Evolutionary conservation across 805 yeast species (phyloP).

Genomic region (Wickerhamomyces xylosicus): DNA sequence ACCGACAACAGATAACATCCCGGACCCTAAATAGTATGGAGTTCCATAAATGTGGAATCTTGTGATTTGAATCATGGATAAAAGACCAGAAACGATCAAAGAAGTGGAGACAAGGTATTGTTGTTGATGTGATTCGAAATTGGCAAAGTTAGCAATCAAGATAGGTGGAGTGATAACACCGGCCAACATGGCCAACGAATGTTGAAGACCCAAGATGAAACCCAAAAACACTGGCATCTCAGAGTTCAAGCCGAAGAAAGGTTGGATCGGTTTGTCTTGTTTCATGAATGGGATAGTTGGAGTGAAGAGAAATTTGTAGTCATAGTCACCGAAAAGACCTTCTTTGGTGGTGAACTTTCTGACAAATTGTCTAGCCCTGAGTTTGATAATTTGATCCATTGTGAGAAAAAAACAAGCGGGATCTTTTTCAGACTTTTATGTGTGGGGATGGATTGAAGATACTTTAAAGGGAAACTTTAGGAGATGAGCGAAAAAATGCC

Average conservation of each 20-base stretch:
- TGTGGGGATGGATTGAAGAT: too few relatives aligned
- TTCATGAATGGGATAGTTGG: slow-evolving; percentile 67
- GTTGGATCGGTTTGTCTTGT: slow-evolving; percentile 43
- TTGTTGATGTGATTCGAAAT: slow-evolving; percentile 35
- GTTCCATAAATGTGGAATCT: slow-evolving; percentile 70
- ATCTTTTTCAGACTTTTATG: neutral
- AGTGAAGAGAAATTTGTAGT: slow-evolving; percentile 68
- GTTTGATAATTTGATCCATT: neutral
- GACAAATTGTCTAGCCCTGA: neutral
- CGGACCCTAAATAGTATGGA: slow-evolving; percentile 76
- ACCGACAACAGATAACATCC: slow-evolving; percentile 83
- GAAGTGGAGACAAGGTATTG: slow-evolving; percentile 67
- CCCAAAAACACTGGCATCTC: slow-evolving; percentile 80
- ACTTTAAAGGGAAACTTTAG: too few relatives aligned
- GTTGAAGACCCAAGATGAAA: slow-evolving; percentile 75
- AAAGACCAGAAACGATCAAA: slow-evolving; percentile 58
- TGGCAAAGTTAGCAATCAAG: slow-evolving; percentile 54
- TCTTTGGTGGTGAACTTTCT: slow-evolving; percentile 58
- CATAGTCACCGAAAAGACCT: slow-evolving; percentile 82
- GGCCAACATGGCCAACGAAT: slow-evolving; percentile 83
- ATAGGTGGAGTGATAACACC: slow-evolving; percentile 84
- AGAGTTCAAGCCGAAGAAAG: slow-evolving; percentile 73
- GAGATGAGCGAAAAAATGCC: too few relatives aligned
- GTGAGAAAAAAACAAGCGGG: neutral
- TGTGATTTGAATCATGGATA: slow-evolving; percentile 70